Evolutionary conservation across 2,329 filamentous ascomycete genomes (phyloP).

Genomic region (Trichoderma koningiopsis): DNA sequence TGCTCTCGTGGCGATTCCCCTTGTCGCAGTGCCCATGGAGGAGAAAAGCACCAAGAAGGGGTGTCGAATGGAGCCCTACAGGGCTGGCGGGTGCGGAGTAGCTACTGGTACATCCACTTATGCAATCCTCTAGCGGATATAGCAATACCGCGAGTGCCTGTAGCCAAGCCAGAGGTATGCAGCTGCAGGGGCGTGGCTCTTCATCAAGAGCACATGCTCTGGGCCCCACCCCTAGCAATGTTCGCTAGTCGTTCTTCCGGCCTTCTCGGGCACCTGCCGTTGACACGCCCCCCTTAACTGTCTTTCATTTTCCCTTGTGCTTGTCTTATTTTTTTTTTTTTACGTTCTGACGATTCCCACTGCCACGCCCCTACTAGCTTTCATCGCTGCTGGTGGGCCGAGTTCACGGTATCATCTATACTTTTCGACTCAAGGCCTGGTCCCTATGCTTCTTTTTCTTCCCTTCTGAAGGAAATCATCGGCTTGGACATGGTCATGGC

Average conservation of each 20-base stretch:
- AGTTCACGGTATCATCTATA: not conserved
- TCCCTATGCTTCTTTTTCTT: not conserved
- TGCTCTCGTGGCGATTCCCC: constrained; percentile 8
- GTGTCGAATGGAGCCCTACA: constrained; percentile 18
- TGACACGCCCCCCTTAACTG: constrained; percentile 5
- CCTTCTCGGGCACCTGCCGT: constrained; percentile 18
- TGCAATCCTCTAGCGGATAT: not conserved
- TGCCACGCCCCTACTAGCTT: constrained; percentile 2
- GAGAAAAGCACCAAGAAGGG: not conserved
- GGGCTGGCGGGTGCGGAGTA: constrained; percentile 21
- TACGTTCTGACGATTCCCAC: constrained; percentile 5
- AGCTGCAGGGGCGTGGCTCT: constrained; percentile 18
- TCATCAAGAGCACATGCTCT: constrained; percentile 23
- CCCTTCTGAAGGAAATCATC: not conserved
- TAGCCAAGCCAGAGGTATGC: not conserved
- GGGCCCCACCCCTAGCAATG: constrained; percentile 8
- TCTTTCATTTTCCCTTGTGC: not conserved
- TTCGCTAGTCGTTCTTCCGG: constrained; percentile 7
- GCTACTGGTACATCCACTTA: constrained; percentile 15
- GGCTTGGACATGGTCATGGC: not conserved
- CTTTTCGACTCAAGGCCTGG: not conserved
- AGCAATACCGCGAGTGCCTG: not conserved
- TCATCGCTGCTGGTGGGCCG: not conserved
- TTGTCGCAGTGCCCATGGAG: not conserved
- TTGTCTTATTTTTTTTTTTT: not conserved